A percentile compares a stretch with the other conserved stretches of the same genome.
Conservation (phyloP, 2,329 filamentous ascomycete species). For the Exophiala oligosperma region DNA sequence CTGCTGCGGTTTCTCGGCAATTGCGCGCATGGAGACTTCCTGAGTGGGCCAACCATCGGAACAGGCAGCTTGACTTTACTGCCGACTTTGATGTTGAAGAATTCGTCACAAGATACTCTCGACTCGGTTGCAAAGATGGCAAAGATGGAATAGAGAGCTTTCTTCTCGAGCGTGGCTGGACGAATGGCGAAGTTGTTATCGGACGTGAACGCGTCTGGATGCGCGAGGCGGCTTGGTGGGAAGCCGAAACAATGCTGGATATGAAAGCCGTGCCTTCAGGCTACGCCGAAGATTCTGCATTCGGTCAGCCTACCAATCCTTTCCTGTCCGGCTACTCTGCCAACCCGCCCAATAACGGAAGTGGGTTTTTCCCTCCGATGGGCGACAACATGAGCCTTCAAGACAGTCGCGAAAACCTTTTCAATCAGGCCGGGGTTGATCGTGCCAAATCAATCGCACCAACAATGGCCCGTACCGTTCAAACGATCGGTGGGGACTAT, state of each 20-base stretch:
- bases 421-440: slow-evolving; percentile 59
- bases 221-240: slow-evolving; percentile 93
- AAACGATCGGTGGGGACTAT: slow-evolving; percentile 72
- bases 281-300: slow-evolving; percentile 19
- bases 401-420: slow-evolving; percentile 66
- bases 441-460: slow-evolving; percentile 53
- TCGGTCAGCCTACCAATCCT: slow-evolving; percentile 40
- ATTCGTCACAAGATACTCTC: slow-evolving; percentile 78
- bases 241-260: slow-evolving; percentile 94
- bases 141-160: slow-evolving; percentile 91
- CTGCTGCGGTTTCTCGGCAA: slow-evolving; percentile 87
- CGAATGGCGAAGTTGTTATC: slow-evolving; percentile 91
- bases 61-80: slow-evolving; percentile 89
- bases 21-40: slow-evolving; percentile 89
- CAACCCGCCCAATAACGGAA: slow-evolving; percentile 54
- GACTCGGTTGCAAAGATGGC: slow-evolving; percentile 84
- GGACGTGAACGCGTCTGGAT: slow-evolving; percentile 95
- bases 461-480: slow-evolving; percentile 62
- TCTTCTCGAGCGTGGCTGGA: slow-evolving; percentile 94
- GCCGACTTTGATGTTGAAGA: slow-evolving; percentile 95
- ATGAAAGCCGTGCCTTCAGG: slow-evolving; percentile 65
- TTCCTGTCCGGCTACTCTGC: slow-evolving; percentile 71
- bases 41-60: slow-evolving; percentile 94
- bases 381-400: slow-evolving; percentile 62
- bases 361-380: slow-evolving; percentile 67